Percentiles rank a stretch among this genome's conserved stretches.
Conservation (phyloP, 2,329 filamentous ascomycete genomes). For the Calonectria crousiana region DNA sequence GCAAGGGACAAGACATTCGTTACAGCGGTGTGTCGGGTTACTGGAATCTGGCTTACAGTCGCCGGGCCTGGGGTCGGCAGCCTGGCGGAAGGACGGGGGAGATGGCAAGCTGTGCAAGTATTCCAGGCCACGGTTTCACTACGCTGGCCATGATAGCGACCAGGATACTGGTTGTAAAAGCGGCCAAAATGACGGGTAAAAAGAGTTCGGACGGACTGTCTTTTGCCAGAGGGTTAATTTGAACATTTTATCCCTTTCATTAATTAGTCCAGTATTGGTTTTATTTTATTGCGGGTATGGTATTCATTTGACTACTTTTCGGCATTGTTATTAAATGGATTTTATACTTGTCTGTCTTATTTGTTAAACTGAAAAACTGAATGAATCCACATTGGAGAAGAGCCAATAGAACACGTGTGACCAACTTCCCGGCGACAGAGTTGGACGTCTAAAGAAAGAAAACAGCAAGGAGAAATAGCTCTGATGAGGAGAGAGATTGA, state of each 20-base stretch:
- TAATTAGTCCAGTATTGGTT: neutral
- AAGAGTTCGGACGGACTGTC: neutral
- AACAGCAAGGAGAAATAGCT: neutral
- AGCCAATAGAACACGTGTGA: neutral
- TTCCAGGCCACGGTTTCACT: neutral
- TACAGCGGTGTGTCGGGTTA: neutral
- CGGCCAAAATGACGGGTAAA: neutral
- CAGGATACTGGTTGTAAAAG: neutral
- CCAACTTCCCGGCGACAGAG: neutral
- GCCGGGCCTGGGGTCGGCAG: neutral
- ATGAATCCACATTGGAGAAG: neutral
- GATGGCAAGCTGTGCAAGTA: neutral
- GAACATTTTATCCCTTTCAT: neutral
- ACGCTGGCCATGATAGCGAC: neutral
- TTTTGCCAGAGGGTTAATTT: neutral
- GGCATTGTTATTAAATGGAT: neutral
- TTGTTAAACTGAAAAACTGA: constrained; percentile 5
- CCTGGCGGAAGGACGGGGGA: neutral
- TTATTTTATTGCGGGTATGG: neutral
- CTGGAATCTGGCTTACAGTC: neutral
- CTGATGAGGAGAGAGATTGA: neutral
- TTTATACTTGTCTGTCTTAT: neutral
- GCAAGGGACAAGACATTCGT: neutral
- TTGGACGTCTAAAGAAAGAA: neutral
- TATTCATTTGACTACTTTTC: neutral